Evolutionary conservation across 495 filamentous ascomycete genomes (phyloP).

Genomic region (Pyrenula massariospora): DNA sequence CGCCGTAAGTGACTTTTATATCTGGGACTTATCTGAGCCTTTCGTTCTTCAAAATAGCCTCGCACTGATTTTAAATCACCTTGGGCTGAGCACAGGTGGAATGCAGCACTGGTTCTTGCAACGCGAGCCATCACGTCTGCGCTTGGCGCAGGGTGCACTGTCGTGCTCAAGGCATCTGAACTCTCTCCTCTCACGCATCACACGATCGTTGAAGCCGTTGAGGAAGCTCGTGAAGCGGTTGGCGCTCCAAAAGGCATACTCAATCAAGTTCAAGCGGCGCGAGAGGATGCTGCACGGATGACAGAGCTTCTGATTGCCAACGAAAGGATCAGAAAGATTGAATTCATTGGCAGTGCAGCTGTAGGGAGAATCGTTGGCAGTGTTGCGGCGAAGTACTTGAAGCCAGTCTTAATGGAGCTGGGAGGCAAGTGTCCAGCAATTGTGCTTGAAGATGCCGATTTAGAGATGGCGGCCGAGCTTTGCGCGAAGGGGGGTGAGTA

Average conservation of each 20-base stretch:
- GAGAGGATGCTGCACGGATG: constrained; percentile 38
- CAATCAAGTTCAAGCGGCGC: constrained; percentile 43
- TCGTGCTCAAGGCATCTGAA: constrained; percentile 68
- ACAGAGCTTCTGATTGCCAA: constrained; percentile 44
- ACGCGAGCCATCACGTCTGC: constrained; percentile 58
- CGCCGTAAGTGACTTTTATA: constrained; percentile 47
- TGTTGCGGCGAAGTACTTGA: constrained; percentile 49
- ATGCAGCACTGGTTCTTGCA: constrained; percentile 52
- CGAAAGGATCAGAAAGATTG: constrained; percentile 46
- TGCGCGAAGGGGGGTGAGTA: constrained; percentile 28
- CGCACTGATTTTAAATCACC: too few relatives aligned
- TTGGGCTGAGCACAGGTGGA: constrained; percentile 31
- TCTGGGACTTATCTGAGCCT: too few relatives aligned
- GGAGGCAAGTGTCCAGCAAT: constrained; percentile 57
- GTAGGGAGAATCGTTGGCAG: constrained; percentile 47
- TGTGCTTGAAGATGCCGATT: constrained; percentile 53
- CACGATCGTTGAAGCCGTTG: neutral
- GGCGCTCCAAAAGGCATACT: constrained; percentile 41
- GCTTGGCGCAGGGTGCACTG: constrained; percentile 73
- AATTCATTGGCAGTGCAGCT: constrained; percentile 53
- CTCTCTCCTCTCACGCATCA: constrained; percentile 37
- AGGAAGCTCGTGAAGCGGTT: neutral
- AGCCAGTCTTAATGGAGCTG: constrained; percentile 58
- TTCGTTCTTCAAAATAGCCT: too few relatives aligned
- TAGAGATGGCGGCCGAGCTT: constrained; percentile 41